Evolutionary conservation across 257 asterid species (phyloP), one percentile per base, ranked within the genome.

Genomic region (Salvia miltiorrhiza): DNA sequence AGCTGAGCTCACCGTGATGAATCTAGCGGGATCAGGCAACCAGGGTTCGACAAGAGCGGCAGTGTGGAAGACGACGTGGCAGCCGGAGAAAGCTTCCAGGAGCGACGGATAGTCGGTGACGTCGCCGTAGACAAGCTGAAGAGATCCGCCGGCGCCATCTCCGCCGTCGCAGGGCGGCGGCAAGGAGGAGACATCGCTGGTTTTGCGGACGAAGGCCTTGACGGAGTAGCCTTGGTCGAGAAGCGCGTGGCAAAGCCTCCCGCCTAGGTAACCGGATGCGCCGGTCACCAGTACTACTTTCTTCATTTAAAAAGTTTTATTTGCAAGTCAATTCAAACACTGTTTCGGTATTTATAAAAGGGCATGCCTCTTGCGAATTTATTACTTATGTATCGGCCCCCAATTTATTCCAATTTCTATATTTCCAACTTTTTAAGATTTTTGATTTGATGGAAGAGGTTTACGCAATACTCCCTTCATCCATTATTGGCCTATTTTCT

Each of bases 21-120:
- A 93, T 79, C 65, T 85, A 11, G 90, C 76, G 19, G 96, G 92
- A 63, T 90, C 93, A 1, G 98, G 98, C 49, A 93, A 67, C 98
- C 97, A 93, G 33, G 97, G 96, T 80, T 93, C 98, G 28, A 93
- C 97, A 40, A 93, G 82, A 11, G 98, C 98, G 39, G 97, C 98
- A 7, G 83, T 79, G 66, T 93, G 98, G 81, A 93, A 83, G 81
- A 93, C 80, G 77, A 88, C 76, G 48, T 86, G 88, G 94, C 98
- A 90, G 63, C 86, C 88, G 62, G 85, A 65, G 70, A 81, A 83
- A 61, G 98, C 98, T 39, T 78, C 83, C 7, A 87, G 85, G 20
- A 93, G 88, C 0, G 97, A 85, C 0, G 67, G 70, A 67, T 90
- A 93, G 59, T 93, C 89, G 69, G 92, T 90, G 75, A 93, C 89